These are phyloP conservation scores for Penicillium ochrochloron DNA, from an alignment of 495 filamentous ascomycete genomes.

Conservation along the genomic window DNA sequence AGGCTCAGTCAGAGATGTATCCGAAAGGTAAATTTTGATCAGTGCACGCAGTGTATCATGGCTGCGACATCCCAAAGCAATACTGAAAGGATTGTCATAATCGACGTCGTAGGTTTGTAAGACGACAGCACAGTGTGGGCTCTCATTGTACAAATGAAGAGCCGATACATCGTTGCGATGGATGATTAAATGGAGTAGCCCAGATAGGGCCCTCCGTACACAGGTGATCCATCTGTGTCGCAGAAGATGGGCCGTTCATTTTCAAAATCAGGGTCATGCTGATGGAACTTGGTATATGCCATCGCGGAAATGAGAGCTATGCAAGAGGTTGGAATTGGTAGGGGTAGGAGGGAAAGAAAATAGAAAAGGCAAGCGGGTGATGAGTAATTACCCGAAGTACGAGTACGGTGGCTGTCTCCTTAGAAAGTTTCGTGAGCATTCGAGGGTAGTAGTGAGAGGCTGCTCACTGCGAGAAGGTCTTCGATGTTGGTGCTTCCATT, in stretches of 20 bases:
- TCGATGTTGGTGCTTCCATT: too few species aligned
- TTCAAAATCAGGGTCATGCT: background rate
- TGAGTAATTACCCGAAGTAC: too few species aligned
- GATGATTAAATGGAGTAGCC: background rate
- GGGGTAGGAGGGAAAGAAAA: too few species aligned
- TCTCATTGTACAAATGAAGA: background rate
- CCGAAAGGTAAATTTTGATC: background rate
- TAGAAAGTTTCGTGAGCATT: too few species aligned
- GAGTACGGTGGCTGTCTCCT: too few species aligned
- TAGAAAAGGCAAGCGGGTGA: too few species aligned
- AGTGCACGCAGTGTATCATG: conserved; percentile 1
- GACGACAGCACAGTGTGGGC: background rate
- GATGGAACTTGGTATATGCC: background rate
- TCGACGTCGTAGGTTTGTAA: background rate
- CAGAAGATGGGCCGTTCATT: background rate
- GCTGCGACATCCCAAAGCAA: background rate
- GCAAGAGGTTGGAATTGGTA: background rate
- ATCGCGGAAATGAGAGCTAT: background rate
- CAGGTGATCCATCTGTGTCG: background rate
- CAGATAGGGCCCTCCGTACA: background rate
- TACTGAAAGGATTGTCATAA: background rate
- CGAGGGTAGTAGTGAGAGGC: too few species aligned
- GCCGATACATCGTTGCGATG: background rate
- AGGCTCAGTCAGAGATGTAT: background rate
- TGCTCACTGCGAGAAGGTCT: too few species aligned